phyloP scores from a whole-genome alignment of 2,329 filamentous ascomycete species.

The Aspergillus luchuensis region DNA sequence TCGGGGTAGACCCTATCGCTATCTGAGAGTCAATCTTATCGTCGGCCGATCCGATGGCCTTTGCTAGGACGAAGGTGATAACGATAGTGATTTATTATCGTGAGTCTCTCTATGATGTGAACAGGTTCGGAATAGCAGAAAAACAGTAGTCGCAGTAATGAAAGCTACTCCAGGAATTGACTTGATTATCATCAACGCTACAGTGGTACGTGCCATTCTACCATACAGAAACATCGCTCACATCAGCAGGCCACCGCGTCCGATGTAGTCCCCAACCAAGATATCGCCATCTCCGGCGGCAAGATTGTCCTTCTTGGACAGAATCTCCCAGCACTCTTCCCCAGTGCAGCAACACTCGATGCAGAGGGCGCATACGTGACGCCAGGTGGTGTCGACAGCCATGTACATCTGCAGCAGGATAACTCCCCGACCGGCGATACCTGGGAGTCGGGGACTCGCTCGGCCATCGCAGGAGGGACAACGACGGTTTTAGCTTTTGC shows the following conservation, averaged over 20 bases:
- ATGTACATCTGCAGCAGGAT: constrained; percentile 53
- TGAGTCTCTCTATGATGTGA: neutral
- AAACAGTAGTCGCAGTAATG: neutral
- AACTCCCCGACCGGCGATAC: constrained; percentile 44
- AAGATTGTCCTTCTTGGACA: constrained; percentile 51
- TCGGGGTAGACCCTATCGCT: constrained; percentile 7
- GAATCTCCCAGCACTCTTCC: constrained; percentile 33
- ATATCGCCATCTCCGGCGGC: constrained; percentile 52
- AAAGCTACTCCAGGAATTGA: constrained; percentile 31
- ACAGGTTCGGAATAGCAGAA: neutral
- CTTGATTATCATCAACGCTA: constrained; percentile 46
- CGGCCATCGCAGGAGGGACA: constrained; percentile 51
- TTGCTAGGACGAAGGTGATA: neutral
- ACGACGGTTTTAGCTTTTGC: constrained; percentile 63
- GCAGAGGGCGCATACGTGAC: constrained; percentile 24
- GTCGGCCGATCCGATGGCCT: constrained; percentile 2
- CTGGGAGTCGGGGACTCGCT: constrained; percentile 54
- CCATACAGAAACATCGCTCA: neutral
- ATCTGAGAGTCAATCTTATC: constrained; percentile 12
- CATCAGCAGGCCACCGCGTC: constrained; percentile 49
- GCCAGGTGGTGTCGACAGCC: constrained; percentile 52
- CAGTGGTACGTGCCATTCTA: constrained; percentile 34
- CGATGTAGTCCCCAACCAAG: constrained; percentile 48
- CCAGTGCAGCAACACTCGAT: constrained; percentile 9
- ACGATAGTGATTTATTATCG: neutral